A percentile compares a stretch with the other conserved stretches of the same genome.
phyloP scores from a whole-genome alignment of 177 flowering plant genomes.

The Vitis hybrid region DNA sequence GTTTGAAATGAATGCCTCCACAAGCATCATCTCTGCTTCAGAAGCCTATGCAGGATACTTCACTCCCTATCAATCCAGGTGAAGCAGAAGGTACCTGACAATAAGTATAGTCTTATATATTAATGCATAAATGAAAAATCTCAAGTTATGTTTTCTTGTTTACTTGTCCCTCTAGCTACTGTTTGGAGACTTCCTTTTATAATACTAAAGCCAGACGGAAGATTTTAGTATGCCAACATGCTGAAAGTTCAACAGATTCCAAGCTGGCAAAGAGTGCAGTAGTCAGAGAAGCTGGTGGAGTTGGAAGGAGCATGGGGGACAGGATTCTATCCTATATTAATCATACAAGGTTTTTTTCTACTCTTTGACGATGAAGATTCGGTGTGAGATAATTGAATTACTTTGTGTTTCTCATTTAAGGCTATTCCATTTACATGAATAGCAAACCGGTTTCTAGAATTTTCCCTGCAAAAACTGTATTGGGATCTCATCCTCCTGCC shows the following conservation, averaged over 20 bases:
- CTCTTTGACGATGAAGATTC: background rate
- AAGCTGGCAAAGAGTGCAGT: constrained; percentile 59
- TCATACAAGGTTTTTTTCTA: constrained; percentile 44
- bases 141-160: constrained; percentile 11
- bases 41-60: constrained; percentile 67
- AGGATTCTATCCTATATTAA: constrained; percentile 57
- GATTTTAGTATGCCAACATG: constrained; percentile 66
- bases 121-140: background rate
- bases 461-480: constrained; percentile 49
- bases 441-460: constrained; percentile 56
- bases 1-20: constrained; percentile 37
- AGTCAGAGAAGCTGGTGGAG: constrained; percentile 80
- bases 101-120: constrained; percentile 12
- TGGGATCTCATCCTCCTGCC: constrained; percentile 56
- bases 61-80: constrained; percentile 89
- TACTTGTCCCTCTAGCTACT: constrained; percentile 46
- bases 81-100: constrained; percentile 40
- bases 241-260: constrained; percentile 64
- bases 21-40: constrained; percentile 61
- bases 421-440: constrained; percentile 16
- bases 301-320: constrained; percentile 44
- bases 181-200: constrained; percentile 73
- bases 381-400: background rate
- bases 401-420: constrained; percentile 5
- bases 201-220: constrained; percentile 59